Evolutionary conservation across 768 basidiomycete species (phyloP).

Genomic region (Tricholoma furcatifolium): DNA sequence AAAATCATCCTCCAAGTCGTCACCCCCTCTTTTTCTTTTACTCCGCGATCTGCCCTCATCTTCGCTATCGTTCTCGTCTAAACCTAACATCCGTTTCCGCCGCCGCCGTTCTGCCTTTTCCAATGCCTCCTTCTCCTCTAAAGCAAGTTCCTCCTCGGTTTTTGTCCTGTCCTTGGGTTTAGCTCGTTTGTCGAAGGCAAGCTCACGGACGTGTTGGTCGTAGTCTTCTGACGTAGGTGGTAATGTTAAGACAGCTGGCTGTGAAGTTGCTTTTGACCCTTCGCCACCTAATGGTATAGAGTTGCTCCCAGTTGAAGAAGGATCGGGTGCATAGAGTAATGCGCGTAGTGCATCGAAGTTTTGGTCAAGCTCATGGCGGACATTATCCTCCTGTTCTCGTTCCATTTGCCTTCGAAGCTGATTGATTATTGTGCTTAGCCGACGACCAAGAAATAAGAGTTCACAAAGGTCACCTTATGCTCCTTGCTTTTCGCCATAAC

Average conservation of each 20-base stretch:
- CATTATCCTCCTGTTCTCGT: conserved; percentile 79
- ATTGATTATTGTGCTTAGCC: not conserved
- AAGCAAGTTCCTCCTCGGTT: conserved; percentile 91
- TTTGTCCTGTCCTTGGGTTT: conserved; percentile 95
- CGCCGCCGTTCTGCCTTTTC: conserved; percentile 84
- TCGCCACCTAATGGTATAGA: conserved; percentile 29
- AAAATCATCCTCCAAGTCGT: conserved; percentile 93
- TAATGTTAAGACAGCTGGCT: conserved; percentile 17
- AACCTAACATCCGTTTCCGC: conserved; percentile 81
- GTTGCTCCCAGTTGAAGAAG: conserved; percentile 40
- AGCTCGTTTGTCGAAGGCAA: conserved; percentile 91
- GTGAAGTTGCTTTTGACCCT: conserved; percentile 15
- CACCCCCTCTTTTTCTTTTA: conserved; percentile 68
- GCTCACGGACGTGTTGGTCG: conserved; percentile 87
- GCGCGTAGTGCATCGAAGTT: conserved; percentile 81
- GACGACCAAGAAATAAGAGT: not conserved
- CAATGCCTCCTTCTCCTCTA: conserved; percentile 83
- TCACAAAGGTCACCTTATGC: conserved; percentile 66
- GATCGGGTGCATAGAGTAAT: conserved; percentile 62
- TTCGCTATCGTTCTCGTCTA: conserved; percentile 66
- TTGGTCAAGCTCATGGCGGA: conserved; percentile 86
- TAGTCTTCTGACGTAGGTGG: conserved; percentile 60
- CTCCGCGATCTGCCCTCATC: conserved; percentile 43
- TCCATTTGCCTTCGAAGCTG: conserved; percentile 88
- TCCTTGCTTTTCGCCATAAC: conserved; percentile 97